Evolutionary conservation across 192 early-diverging fungal genomes (phyloP), one percentile per base, ranked within the genome.

Genomic region (Backusella morwellensis): DNA sequence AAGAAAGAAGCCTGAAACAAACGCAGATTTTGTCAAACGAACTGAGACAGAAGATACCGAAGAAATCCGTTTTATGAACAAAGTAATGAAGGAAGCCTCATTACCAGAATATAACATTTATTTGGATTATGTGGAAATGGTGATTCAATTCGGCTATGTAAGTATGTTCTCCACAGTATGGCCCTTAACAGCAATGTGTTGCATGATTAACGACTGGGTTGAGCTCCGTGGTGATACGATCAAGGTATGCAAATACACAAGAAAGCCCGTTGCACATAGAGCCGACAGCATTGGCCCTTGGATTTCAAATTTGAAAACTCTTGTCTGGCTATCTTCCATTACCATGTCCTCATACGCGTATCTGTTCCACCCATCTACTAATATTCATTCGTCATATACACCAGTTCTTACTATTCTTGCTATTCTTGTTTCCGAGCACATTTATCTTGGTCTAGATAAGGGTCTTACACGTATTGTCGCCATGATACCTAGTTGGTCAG

Each of bases 61-160:
- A 11, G 84, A 82, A 66, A 73, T 70, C 19, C 35, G 54, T 8
- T 90, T 92, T 47, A 78, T 92, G 75, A 80, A 90, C 29, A 82
- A 81, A 34, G 85, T 92, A 9, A 68, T 83, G 52, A 86, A 85
- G 29, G 91, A 95, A 73, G 85, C 87, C 15, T 86, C 80, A 9
- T 82, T 93, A 68, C 91, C 92, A 5, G 89, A 84, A 52, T 97
- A 98, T 78, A 90, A 93, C 77, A 90, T 95, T 59, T 96, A 94
- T 70, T 89, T 88, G 66, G 97, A 98, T 79, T 97, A 97, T 81
- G 90, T 92, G 40, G 97, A 98, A 82, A 95, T 97, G 94, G 90
- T 92, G 71, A 90, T 92, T 70, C 96, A 98, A 90, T 98, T 95
- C 89, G 95, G 93, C n/a, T 92, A 94, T 75, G 89, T 98, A 7